Evolutionary conservation across 2,329 filamentous ascomycete genomes (phyloP).

Genomic region (Aspergillus candidus): DNA sequence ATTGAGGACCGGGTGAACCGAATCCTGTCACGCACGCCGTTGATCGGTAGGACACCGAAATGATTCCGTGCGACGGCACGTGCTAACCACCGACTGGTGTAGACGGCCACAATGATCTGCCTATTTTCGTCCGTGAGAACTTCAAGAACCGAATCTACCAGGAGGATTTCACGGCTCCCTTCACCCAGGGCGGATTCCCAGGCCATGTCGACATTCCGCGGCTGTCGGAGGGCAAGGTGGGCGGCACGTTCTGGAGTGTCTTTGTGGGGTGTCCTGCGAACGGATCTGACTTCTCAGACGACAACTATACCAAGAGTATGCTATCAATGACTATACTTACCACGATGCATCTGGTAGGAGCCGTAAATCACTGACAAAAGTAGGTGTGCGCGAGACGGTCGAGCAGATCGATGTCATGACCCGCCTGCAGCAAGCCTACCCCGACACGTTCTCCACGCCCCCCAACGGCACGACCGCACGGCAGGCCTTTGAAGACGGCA

Average conservation of each 20-base stretch:
- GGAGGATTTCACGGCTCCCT: slow-evolving; percentile 65
- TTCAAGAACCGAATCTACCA: slow-evolving; percentile 76
- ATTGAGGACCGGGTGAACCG: slow-evolving; percentile 37
- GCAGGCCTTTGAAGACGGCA: slow-evolving; percentile 53
- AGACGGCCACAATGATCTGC: slow-evolving; percentile 90
- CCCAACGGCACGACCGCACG: slow-evolving; percentile 57
- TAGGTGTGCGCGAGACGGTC: slow-evolving; percentile 29
- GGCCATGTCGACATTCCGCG: slow-evolving; percentile 76
- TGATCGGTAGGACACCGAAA: slow-evolving; percentile 39
- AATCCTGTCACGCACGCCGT: slow-evolving; percentile 43
- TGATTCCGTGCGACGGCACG: not conserved
- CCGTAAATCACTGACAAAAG: not conserved
- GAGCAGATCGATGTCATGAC: slow-evolving; percentile 34
- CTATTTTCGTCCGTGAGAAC: slow-evolving; percentile 60
- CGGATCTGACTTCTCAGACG: slow-evolving; percentile 66
- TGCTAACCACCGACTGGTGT: not conserved
- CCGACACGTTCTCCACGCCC: slow-evolving; percentile 48
- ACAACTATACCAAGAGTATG: slow-evolving; percentile 62
- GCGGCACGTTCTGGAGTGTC: slow-evolving; percentile 91
- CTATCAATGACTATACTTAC: not conserved
- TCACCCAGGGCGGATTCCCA: slow-evolving; percentile 62
- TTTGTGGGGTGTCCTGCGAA: slow-evolving; percentile 71
- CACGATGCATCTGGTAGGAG: not conserved
- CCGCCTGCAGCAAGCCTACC: slow-evolving; percentile 29
- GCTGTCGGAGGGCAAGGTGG: slow-evolving; percentile 57